These are phyloP conservation scores for Multifurca ochricompacta DNA, from an alignment of 768 basidiomycete genomes.

Conservation along the genomic window DNA sequence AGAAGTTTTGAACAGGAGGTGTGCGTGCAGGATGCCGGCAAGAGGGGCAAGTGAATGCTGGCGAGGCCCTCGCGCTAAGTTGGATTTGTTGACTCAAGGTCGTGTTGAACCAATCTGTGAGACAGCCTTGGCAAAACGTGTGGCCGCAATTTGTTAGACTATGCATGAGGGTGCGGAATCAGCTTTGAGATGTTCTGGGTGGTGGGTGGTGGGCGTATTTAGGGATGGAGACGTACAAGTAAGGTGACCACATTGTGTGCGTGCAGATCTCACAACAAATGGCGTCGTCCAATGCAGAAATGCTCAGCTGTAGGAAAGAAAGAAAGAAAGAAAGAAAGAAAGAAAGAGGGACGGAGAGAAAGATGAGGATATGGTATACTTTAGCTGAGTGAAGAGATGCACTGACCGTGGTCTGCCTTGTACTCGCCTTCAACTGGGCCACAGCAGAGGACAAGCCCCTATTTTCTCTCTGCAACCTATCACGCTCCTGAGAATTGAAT, in stretches of 20 bases:
- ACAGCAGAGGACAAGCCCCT: neutral
- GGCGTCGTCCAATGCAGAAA: conserved; percentile 39
- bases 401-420: conserved; percentile 8
- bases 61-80: conserved; percentile 23
- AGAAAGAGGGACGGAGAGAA: no score
- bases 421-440: conserved; percentile 12
- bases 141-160: conserved; percentile 63
- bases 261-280: conserved; percentile 61
- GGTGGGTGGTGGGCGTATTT: no score
- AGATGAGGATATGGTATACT: no score
- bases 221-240: conserved; percentile 39
- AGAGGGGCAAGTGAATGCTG: conserved; percentile 56
- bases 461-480: conserved; percentile 1
- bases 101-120: conserved; percentile 47
- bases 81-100: conserved; percentile 42
- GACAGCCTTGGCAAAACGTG: conserved; percentile 55
- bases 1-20: conserved; percentile 53
- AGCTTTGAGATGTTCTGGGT: neutral
- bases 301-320: conserved; percentile 1
- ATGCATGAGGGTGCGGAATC: neutral
- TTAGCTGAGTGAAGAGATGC: neutral
- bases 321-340: no score
- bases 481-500: conserved; percentile 1
- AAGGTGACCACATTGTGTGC: conserved; percentile 56
- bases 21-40: conserved; percentile 45